Evolutionary conservation across 2,329 filamentous ascomycete genomes (phyloP).

Genomic region (Geosmithia flava): DNA sequence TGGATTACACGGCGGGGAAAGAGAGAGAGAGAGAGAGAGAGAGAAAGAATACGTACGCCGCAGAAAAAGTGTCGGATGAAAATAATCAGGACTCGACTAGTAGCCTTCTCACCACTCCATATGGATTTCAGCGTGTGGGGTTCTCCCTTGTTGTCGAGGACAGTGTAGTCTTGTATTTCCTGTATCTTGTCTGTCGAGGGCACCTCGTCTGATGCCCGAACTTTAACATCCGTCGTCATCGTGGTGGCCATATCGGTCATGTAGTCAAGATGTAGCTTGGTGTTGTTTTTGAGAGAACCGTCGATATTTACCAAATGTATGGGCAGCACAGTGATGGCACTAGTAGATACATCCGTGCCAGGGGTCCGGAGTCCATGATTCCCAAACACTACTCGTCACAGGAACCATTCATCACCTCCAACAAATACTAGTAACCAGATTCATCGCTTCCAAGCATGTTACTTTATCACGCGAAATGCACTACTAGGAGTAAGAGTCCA

Average conservation of each 20-base stretch:
- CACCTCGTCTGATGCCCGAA: conserved; percentile 24
- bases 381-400: neutral
- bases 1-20: neutral
- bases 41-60: conserved; percentile 34
- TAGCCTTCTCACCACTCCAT: conserved; percentile 40
- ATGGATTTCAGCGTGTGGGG: conserved; percentile 49
- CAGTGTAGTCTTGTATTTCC: conserved; percentile 38
- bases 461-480: no score
- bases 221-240: neutral
- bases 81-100: conserved; percentile 51
- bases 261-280: neutral
- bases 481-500: neutral
- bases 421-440: no score
- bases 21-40: neutral
- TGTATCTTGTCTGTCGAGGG: conserved; percentile 35
- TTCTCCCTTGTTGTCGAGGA: conserved; percentile 51
- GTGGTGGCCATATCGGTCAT: neutral
- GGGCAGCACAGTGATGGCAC: no score
- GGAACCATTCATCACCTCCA: no score
- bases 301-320: no score
- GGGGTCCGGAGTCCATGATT: neutral
- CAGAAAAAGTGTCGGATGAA: conserved; percentile 76
- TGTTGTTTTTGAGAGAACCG: no score
- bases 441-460: no score
- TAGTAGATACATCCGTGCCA: no score